Evolutionary conservation across 164 flowering plant species (phyloP).

Genomic region (Tinospora cordifolia): DNA sequence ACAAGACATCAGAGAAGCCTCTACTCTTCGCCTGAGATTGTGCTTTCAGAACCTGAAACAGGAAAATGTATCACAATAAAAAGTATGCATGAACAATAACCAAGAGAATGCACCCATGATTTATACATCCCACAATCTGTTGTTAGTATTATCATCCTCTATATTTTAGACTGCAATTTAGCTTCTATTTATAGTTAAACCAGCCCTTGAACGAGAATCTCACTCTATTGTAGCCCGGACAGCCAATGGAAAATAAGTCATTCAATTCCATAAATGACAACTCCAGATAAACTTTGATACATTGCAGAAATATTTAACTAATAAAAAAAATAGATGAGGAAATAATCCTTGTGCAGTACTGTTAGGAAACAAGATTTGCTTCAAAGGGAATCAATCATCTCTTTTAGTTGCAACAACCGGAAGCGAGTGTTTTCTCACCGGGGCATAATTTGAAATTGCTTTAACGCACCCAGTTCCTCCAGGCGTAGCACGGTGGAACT

Average conservation of each 20-base stretch:
- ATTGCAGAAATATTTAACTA: background rate
- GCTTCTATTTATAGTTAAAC: background rate
- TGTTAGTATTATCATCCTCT: no score
- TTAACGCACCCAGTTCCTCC: conserved; percentile 89
- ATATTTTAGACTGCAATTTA: background rate
- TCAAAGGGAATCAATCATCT: background rate
- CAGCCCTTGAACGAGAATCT: background rate
- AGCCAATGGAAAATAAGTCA: background rate
- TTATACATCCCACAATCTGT: background rate
- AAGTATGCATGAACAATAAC: background rate
- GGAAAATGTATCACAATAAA: background rate
- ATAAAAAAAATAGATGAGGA: background rate
- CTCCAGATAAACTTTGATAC: background rate
- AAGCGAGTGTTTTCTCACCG: conserved; percentile 31
- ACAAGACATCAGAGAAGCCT: conserved; percentile 68
- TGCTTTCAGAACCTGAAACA: conserved; percentile 45
- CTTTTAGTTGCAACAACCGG: background rate
- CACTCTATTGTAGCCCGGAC: background rate
- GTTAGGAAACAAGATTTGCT: background rate
- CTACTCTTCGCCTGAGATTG: conserved; percentile 37
- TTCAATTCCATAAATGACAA: background rate
- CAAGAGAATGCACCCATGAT: background rate
- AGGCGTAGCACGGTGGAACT: conserved; percentile 59
- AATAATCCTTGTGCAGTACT: background rate
- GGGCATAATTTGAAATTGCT: conserved; percentile 64